Percentiles rank a stretch among this genome's conserved stretches.
Evolutionary conservation across 192 early-diverging fungal species (phyloP).

Genomic region (Entomortierella chlamydospora): DNA sequence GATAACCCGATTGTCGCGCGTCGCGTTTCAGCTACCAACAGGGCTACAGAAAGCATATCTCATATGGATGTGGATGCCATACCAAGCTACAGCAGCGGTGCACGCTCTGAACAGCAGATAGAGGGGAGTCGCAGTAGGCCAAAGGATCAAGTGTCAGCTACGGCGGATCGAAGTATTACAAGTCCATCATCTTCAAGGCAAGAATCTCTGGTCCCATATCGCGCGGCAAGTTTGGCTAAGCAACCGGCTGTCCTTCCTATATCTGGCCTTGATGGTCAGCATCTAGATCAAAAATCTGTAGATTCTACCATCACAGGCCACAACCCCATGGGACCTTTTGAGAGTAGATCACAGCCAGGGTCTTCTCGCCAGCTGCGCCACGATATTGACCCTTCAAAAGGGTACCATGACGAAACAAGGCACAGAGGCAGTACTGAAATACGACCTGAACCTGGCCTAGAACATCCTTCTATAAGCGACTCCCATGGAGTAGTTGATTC

Average conservation of each 20-base stretch:
- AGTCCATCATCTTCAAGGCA: background rate
- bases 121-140: background rate
- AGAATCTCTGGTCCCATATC: background rate
- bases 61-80: slow-evolving; percentile 5
- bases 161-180: background rate
- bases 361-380: background rate
- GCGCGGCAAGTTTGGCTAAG: background rate
- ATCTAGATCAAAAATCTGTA: background rate
- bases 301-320: background rate
- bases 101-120: background rate
- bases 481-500: background rate
- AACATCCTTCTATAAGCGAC: background rate
- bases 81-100: background rate
- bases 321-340: background rate
- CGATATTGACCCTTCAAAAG: background rate
- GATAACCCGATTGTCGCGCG: background rate
- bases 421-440: background rate
- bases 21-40: slow-evolving; percentile 8
- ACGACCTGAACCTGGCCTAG: background rate
- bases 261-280: background rate
- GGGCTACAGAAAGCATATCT: slow-evolving; percentile 11
- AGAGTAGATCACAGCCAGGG: too few relatives aligned
- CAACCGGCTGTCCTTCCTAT: background rate
- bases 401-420: background rate
- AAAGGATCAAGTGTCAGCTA: slow-evolving; percentile 7